These are phyloP conservation scores for Pyrenochaeta sp. DNA, from an alignment of 2,329 filamentous ascomycete genomes.

Conservation along the genomic window DNA sequence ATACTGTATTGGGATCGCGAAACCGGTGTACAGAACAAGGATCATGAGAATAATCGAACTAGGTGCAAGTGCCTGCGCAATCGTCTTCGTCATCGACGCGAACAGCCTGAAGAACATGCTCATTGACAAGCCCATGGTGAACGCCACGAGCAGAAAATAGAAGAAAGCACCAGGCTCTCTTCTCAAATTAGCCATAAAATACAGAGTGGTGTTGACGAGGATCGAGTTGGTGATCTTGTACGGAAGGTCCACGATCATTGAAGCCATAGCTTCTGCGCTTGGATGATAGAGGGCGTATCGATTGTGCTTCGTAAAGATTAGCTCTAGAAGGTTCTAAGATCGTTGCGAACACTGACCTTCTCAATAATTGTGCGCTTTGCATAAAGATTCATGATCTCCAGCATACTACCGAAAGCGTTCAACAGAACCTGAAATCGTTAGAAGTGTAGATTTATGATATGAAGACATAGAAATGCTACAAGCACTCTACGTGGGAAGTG, in stretches of 20 bases:
- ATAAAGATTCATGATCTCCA: conserved; percentile 71
- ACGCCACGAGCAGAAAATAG: conserved; percentile 71
- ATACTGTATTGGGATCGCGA: conserved; percentile 70
- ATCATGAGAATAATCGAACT: conserved; percentile 64
- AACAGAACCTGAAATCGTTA: conserved; percentile 57
- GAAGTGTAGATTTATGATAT: conserved; percentile 56
- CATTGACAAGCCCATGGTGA: conserved; percentile 71
- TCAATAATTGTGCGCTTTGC: conserved; percentile 87
- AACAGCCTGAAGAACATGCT: conserved; percentile 83
- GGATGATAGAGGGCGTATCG: conserved; percentile 90
- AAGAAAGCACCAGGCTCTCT: conserved; percentile 78
- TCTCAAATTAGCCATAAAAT: conserved; percentile 83
- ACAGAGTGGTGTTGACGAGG: conserved; percentile 77
- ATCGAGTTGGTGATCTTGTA: conserved; percentile 75
- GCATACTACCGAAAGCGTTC: conserved; percentile 63
- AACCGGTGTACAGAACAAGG: conserved; percentile 70
- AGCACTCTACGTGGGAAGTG: conserved; percentile 59
- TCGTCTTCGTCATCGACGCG: conserved; percentile 72
- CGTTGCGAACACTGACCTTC: conserved; percentile 56
- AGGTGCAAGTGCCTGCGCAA: conserved; percentile 62
- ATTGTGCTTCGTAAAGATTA: conserved; percentile 62
- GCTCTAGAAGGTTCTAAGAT: background rate
- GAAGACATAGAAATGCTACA: conserved; percentile 52
- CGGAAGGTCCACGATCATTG: conserved; percentile 82
- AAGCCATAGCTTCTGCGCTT: conserved; percentile 79